These are phyloP conservation scores for Puccinia horiana DNA, from an alignment of 1,284 basidiomycete species.

Conservation along the genomic window DNA sequence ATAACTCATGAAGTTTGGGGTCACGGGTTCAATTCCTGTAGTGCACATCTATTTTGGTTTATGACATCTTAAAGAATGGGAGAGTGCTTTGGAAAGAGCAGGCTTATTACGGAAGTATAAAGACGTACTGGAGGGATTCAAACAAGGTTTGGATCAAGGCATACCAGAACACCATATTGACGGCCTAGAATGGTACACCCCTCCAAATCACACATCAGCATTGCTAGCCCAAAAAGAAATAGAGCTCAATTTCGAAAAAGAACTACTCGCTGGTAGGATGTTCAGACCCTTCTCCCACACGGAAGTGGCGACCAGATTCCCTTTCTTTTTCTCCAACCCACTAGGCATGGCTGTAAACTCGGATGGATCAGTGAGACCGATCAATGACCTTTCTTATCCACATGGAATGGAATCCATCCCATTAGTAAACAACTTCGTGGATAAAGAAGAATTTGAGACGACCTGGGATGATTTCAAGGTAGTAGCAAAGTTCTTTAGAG, in stretches of 20 bases:
- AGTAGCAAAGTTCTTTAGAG: not conserved
- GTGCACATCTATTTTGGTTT: too few species aligned
- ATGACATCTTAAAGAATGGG: not conserved
- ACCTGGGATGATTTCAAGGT: conserved; percentile 8
- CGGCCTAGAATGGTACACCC: not conserved
- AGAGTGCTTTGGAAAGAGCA: not conserved
- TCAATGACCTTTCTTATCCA: not conserved
- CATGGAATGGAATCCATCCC: not conserved
- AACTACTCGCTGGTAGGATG: not conserved
- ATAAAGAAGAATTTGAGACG: not conserved
- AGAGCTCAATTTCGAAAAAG: not conserved
- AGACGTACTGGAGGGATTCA: not conserved
- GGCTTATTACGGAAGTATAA: not conserved
- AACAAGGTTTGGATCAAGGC: conserved; percentile 12
- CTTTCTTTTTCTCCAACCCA: not conserved
- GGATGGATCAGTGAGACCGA: not conserved
- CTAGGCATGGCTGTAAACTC: not conserved
- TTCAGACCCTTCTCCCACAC: not conserved
- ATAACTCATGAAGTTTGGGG: too few species aligned
- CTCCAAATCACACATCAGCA: not conserved
- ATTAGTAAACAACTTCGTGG: conserved; percentile 3
- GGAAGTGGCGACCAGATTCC: not conserved
- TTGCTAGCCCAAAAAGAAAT: not conserved
- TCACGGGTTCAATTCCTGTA: too few species aligned
- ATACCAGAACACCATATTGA: not conserved